Conservation (phyloP, 2,329 filamentous ascomycete species). For the Dactylonectria macrodidyma region DNA sequence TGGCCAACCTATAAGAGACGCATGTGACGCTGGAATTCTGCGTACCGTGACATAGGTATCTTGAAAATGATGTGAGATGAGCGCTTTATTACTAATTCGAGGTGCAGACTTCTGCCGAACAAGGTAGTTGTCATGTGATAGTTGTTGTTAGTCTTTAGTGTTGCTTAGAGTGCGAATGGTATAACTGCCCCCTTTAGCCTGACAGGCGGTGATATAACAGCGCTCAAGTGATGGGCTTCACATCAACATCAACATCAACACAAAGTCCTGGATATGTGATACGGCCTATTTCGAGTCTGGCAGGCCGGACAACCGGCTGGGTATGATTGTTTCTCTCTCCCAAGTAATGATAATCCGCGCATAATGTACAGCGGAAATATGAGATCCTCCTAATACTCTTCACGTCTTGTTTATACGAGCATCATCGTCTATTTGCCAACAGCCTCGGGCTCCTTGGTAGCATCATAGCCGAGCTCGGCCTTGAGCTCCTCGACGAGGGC, state of each 20-base stretch:
- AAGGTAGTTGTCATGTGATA: neutral
- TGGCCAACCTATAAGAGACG: neutral
- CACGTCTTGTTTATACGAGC: conserved; percentile 30
- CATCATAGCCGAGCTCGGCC: conserved; percentile 77
- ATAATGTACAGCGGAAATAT: conserved; percentile 1
- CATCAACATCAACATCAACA: neutral
- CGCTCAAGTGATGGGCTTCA: neutral
- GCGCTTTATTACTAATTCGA: neutral
- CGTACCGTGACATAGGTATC: neutral
- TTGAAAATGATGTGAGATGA: neutral
- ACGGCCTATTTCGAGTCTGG: neutral
- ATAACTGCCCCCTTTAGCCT: neutral
- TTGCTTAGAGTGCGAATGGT: neutral
- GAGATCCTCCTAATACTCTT: conserved; percentile 32
- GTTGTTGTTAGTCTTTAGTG: neutral
- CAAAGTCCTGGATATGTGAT: neutral
- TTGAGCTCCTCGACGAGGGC: conserved; percentile 80
- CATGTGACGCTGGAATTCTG: neutral
- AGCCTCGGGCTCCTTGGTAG: conserved; percentile 73
- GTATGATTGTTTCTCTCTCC: conserved; percentile 27
- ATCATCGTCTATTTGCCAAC: conserved; percentile 54
- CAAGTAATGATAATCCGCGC: neutral
- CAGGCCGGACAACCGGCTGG: conserved; percentile 14
- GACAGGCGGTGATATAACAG: neutral
- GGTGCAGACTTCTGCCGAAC: neutral